phyloP scores from a whole-genome alignment of 495 filamentous ascomycete species.

The Podospora anserina region DNA sequence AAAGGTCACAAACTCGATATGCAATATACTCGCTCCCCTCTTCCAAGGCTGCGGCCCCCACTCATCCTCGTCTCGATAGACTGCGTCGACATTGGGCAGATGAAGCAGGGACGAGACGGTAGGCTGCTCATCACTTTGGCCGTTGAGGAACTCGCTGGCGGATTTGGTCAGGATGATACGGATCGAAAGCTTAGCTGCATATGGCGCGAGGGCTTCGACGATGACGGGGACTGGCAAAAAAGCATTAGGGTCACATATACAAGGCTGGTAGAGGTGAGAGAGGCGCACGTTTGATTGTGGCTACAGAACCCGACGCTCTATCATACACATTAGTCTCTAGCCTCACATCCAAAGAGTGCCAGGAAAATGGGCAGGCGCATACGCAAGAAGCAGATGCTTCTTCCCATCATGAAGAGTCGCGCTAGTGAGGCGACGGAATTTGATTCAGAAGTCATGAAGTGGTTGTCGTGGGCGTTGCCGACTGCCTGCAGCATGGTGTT shows the following conservation, averaged over 20 bases:
- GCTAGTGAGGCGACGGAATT: slow-evolving; percentile 36
- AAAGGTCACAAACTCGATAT: slow-evolving; percentile 71
- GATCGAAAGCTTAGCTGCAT: slow-evolving; percentile 62
- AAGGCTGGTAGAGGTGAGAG: not conserved
- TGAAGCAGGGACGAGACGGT: slow-evolving; percentile 47
- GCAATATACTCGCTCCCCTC: slow-evolving; percentile 65
- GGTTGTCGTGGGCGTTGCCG: slow-evolving; percentile 33
- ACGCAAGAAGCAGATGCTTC: slow-evolving; percentile 73
- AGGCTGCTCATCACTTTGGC: slow-evolving; percentile 69
- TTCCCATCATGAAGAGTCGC: slow-evolving; percentile 55
- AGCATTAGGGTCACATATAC: not conserved
- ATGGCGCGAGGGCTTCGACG: slow-evolving; percentile 52
- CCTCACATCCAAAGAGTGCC: slow-evolving; percentile 57
- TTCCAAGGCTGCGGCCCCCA: slow-evolving; percentile 69
- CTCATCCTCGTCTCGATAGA: slow-evolving; percentile 77
- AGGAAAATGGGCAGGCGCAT: slow-evolving; percentile 48
- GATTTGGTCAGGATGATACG: slow-evolving; percentile 72
- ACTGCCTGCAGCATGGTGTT: slow-evolving; percentile 35
- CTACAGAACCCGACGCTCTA: slow-evolving; percentile 55
- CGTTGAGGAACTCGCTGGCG: slow-evolving; percentile 66
- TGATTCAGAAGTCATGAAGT: slow-evolving; percentile 28
- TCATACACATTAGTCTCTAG: slow-evolving; percentile 55
- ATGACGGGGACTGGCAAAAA: slow-evolving; percentile 60
- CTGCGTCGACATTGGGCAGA: slow-evolving; percentile 60
- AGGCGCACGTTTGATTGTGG: slow-evolving; percentile 68